These are phyloP conservation scores for Botryotinia convoluta DNA, from an alignment of 2,329 filamentous ascomycete genomes.

Conservation along the genomic window DNA sequence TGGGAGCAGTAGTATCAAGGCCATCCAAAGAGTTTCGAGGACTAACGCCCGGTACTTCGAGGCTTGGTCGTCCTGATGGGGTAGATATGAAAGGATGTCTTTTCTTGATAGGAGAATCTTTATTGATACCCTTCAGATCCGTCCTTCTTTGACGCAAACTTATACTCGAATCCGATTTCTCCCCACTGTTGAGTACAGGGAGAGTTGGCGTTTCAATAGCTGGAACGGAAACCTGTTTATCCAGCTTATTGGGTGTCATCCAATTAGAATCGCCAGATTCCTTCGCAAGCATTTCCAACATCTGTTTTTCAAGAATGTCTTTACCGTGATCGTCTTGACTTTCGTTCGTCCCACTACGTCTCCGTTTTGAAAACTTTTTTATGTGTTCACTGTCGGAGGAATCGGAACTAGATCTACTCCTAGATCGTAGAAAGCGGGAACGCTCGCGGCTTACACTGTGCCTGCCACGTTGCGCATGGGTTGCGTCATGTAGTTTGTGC, in stretches of 20 bases:
- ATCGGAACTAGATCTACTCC: constrained; percentile 56
- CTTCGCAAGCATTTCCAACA: constrained; percentile 58
- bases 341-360: constrained; percentile 45
- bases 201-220: constrained; percentile 26
- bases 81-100: constrained; percentile 25
- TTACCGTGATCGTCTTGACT: constrained; percentile 48
- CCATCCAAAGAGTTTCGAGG: constrained; percentile 44
- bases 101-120: constrained; percentile 24
- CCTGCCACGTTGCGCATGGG: constrained; percentile 56
- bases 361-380: constrained; percentile 39
- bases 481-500: constrained; percentile 51
- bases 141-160: constrained; percentile 29
- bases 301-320: constrained; percentile 59
- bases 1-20: constrained; percentile 44
- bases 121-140: constrained; percentile 25
- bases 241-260: constrained; percentile 22
- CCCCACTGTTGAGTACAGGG: constrained; percentile 21
- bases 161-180: constrained; percentile 21
- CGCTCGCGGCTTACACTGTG: constrained; percentile 51
- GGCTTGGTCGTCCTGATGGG: constrained; percentile 40
- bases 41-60: constrained; percentile 47
- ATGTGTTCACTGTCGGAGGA: constrained; percentile 54
- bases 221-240: constrained; percentile 21
- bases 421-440: constrained; percentile 52
- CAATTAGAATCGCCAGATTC: constrained; percentile 44